phyloP scores from a whole-genome alignment of 164 flowering plant species.

The Amborella trichopoda region DNA sequence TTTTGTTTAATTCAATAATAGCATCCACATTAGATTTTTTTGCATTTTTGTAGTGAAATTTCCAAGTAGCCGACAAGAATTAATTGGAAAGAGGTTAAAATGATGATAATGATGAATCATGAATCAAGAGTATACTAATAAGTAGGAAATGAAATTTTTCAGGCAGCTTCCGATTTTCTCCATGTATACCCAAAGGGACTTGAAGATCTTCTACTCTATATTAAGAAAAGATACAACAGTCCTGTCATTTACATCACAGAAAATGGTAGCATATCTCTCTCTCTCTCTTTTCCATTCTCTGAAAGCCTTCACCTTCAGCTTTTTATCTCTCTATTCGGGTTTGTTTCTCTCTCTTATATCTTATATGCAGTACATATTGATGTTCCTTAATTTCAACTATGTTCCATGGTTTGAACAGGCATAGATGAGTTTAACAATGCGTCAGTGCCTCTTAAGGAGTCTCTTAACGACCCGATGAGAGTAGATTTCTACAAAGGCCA shows the following conservation, averaged over 20 bases:
- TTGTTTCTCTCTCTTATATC: background rate
- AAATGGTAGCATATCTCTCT: background rate
- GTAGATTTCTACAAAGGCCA: background rate
- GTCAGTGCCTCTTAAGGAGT: background rate
- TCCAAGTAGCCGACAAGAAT: background rate
- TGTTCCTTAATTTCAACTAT: too few species aligned
- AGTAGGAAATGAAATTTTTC: too few species aligned
- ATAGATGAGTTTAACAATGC: background rate
- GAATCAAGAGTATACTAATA: background rate
- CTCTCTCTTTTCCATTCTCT: too few species aligned
- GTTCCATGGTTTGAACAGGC: too few species aligned
- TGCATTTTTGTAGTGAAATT: background rate
- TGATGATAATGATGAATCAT: too few species aligned
- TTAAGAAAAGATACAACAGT: too few species aligned
- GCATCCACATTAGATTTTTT: background rate
- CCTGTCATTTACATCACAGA: too few species aligned
- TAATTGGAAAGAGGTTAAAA: too few species aligned
- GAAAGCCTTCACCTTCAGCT: background rate
- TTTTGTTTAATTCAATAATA: background rate
- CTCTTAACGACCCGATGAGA: slow-evolving; percentile 1
- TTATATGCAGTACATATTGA: background rate
- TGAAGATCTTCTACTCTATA: too few species aligned
- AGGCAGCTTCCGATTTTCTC: slow-evolving; percentile 1
- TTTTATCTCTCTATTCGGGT: background rate
- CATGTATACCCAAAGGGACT: too few species aligned